Conservation (phyloP, 805 yeast species). For the Sugiyamaella valdiviana region DNA sequence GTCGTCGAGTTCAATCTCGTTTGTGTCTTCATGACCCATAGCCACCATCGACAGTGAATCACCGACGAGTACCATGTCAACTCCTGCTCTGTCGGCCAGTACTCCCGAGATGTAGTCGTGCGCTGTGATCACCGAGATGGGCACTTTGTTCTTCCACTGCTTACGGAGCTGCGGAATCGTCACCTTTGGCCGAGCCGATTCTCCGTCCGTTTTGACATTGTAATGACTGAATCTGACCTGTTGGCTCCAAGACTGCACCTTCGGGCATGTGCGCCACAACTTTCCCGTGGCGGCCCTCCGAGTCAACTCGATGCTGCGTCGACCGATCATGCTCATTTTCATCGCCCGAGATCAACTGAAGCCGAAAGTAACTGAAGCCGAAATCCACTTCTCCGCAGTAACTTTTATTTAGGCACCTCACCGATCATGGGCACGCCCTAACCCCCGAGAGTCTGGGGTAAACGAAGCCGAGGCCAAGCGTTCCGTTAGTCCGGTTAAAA, state of each 20-base stretch:
- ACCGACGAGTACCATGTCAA: constrained; percentile 75
- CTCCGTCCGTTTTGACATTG: constrained; percentile 9
- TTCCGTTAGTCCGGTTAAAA: too few species aligned
- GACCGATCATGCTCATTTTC: too few species aligned
- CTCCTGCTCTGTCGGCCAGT: constrained; percentile 57
- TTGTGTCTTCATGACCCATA: constrained; percentile 63
- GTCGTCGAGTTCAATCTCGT: constrained; percentile 67
- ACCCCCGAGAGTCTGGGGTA: neutral
- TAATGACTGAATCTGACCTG: constrained; percentile 20
- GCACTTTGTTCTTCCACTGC: constrained; percentile 32
- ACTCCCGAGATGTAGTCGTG: constrained; percentile 77
- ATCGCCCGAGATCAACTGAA: too few species aligned
- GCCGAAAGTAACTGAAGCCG: too few species aligned
- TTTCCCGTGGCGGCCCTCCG: too few species aligned
- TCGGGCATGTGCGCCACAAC: too few species aligned
- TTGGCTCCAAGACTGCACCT: too few species aligned
- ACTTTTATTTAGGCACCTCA: too few species aligned
- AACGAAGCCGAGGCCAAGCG: neutral
- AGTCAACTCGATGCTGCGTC: too few species aligned
- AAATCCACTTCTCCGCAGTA: too few species aligned
- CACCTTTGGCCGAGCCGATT: constrained; percentile 26
- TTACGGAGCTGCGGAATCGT: constrained; percentile 39
- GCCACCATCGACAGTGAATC: constrained; percentile 93
- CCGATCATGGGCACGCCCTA: too few species aligned
- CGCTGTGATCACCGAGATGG: constrained; percentile 68